Evolutionary conservation across 2,329 filamentous ascomycete genomes (phyloP).

Genomic region (Aspergillus chevalieri): DNA sequence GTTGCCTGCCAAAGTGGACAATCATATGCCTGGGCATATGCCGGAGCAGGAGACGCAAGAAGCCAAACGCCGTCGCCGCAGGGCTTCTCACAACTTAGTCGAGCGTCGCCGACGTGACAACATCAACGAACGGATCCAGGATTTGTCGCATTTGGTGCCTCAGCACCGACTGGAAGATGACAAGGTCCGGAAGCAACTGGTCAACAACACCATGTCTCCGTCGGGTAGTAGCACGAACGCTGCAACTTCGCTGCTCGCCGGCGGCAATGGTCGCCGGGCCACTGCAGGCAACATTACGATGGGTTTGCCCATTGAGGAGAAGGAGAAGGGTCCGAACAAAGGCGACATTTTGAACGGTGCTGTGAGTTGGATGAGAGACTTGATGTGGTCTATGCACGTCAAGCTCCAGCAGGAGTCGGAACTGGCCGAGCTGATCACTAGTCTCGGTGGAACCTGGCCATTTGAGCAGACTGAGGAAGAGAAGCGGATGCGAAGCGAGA

Average conservation of each 20-base stretch:
- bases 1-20: conserved; percentile 77
- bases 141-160: conserved; percentile 88
- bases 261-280: conserved; percentile 74
- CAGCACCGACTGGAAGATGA: conserved; percentile 91
- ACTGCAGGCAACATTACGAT: conserved; percentile 82
- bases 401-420: conserved; percentile 88
- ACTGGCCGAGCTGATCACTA: conserved; percentile 66
- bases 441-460: conserved; percentile 68
- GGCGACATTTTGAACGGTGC: conserved; percentile 96
- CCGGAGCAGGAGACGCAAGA: conserved; percentile 71
- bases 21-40: conserved; percentile 33
- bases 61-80: conserved; percentile 81
- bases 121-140: conserved; percentile 97
- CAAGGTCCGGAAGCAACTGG: conserved; percentile 89
- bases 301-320: conserved; percentile 87
- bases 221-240: conserved; percentile 53
- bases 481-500: conserved; percentile 88
- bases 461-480: conserved; percentile 87
- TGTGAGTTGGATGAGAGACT: conserved; percentile 92
- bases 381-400: conserved; percentile 93
- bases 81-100: conserved; percentile 94
- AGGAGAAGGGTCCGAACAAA: conserved; percentile 98
- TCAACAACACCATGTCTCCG: conserved; percentile 85
- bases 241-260: conserved; percentile 81
- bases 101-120: conserved; percentile 93